Conservation (phyloP, 2,329 filamentous ascomycete species). For the Sporothrix mexicana region DNA sequence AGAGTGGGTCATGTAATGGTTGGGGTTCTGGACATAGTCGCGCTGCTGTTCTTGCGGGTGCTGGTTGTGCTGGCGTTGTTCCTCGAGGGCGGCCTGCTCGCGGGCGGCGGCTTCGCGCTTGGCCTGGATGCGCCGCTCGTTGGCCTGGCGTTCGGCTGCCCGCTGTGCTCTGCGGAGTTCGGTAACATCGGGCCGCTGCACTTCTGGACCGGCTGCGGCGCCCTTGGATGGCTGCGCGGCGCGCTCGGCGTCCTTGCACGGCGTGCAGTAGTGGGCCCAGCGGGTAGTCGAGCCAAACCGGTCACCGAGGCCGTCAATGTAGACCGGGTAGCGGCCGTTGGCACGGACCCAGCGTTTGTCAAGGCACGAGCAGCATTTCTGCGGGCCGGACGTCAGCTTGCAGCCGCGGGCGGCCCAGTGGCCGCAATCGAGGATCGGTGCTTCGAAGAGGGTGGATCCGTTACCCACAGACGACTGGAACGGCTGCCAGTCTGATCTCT, state of each 20-base stretch:
- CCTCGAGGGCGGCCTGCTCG: no score
- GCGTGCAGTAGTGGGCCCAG: slow-evolving; percentile 33
- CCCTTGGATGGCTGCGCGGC: neutral
- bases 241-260: slow-evolving; percentile 13
- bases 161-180: neutral
- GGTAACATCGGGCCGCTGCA: neutral
- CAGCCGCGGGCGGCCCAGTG: slow-evolving; percentile 31
- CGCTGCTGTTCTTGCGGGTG: neutral
- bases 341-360: slow-evolving; percentile 12
- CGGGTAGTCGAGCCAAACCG: neutral
- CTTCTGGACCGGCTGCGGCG: neutral
- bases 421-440: neutral
- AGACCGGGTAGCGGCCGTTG: slow-evolving; percentile 31
- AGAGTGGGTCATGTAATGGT: neutral
- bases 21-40: neutral
- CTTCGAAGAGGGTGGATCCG: neutral
- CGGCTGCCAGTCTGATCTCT: neutral
- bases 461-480: neutral
- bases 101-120: no score
- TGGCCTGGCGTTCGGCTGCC: neutral
- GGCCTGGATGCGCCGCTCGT: no score
- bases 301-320: slow-evolving; percentile 27
- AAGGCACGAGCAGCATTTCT: slow-evolving; percentile 31
- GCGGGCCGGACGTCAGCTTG: slow-evolving; percentile 22
- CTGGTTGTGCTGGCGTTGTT: neutral